Evolutionary conservation across 352 stramenopile species (phyloP), one percentile per base, ranked within the genome.

Genomic region (Globisporangium apiculatum): DNA sequence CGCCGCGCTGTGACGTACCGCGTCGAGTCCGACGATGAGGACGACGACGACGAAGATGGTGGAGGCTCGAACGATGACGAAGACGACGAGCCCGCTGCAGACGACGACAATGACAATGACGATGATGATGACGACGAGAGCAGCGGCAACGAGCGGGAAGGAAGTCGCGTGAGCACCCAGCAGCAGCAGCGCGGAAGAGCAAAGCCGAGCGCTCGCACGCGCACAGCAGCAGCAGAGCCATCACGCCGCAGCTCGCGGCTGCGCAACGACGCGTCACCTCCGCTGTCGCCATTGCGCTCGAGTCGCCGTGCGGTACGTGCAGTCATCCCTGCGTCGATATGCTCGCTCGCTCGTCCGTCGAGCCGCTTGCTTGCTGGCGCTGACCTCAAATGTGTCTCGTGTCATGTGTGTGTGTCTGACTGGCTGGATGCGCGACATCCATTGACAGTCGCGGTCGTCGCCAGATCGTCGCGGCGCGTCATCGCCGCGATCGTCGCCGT

Each of bases 1-100:
- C 67, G 76, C 1, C 65, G 61, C 18, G 65, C 75, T 9, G 72
- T 89, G 9, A 86, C 68, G 55, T 87, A 89, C 64, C 68, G 62
- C 10, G 58, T 74, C 50, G 62, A 76, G 15, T 72, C 74, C 18
- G 69, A 76, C 15, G 66, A 74, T 0, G 63, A 72, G 24, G 66
- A 66, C 7, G 69, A 73, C 11, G 65, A 72, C 15, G 57, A 66
- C 7, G 71, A 73, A 17, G 56, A 68, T 41, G 57, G 62, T 6
- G 43, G 48, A 11, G 54, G 62, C 2, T 47, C 67, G 2, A 38
- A 59, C 12, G 62, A 72, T 8, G 53, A 58, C 18, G 51, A 57
- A 0, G 45, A 57, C 0, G 55, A n/a, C 17, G 48, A 63, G 9
- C 52, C 58, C 14, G 58, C 58, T 1, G 58, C 53, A 2, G 49